These are phyloP conservation scores for Luffa acutangula DNA, from an alignment of 306 rosid species.

Conservation along the genomic window DNA sequence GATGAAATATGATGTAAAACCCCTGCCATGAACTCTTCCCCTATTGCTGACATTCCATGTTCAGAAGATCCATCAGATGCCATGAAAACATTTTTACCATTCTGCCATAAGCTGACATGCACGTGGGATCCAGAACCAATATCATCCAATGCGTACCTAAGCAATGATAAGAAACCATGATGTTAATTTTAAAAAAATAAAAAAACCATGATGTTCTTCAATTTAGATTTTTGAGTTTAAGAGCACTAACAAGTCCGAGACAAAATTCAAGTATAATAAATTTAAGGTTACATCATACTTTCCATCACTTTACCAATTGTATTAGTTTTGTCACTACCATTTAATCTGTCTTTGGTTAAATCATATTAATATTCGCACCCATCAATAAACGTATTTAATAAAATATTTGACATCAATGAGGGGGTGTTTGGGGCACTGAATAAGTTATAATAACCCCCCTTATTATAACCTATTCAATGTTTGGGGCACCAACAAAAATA, in stretches of 20 bases:
- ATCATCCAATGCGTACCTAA: constrained; percentile 65
- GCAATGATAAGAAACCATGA: constrained; percentile 16
- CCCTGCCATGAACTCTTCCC: constrained; percentile 91
- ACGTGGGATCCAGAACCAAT: constrained; percentile 90
- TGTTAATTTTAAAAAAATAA: neutral
- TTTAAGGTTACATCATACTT: neutral
- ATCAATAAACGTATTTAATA: neutral
- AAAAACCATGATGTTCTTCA: constrained; percentile 16
- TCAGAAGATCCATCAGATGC: constrained; percentile 46
- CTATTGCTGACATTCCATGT: constrained; percentile 65
- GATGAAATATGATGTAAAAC: constrained; percentile 68
- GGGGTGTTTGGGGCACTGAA: too few species aligned
- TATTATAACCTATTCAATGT: too few species aligned
- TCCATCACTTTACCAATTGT: neutral
- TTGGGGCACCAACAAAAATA: too few species aligned
- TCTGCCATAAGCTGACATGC: constrained; percentile 71
- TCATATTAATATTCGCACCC: neutral
- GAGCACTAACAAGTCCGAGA: neutral
- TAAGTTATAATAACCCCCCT: too few species aligned
- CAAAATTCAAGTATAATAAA: neutral
- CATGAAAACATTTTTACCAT: constrained; percentile 68
- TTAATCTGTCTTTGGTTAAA: neutral
- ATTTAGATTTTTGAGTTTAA: neutral
- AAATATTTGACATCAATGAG: constrained; percentile 46
- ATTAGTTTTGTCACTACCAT: neutral